A percentile compares a stretch with the other conserved stretches of the same genome.
Evolutionary conservation across 2,329 filamentous ascomycete genomes (phyloP).

Genomic region (Penicillium psychrosexuale): DNA sequence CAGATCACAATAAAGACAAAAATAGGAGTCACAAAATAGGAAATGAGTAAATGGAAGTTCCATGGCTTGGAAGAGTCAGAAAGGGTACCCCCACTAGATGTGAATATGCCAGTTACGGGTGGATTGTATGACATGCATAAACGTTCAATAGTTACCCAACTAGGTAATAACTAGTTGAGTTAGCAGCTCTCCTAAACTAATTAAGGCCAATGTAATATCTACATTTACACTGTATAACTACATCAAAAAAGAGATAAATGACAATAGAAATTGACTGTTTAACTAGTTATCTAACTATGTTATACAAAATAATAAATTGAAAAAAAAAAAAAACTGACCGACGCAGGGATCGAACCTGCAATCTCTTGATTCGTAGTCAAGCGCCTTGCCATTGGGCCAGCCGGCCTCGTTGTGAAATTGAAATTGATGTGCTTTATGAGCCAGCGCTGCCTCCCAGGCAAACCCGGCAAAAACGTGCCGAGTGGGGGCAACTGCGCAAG

Average conservation of each 20-base stretch:
- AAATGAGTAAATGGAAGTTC: background rate
- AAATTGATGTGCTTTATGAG: accelerated
- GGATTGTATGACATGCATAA: background rate
- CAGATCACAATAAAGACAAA: background rate
- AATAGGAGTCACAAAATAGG: background rate
- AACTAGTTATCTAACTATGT: no score
- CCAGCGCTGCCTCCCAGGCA: background rate
- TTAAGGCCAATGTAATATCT: no score
- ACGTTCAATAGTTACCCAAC: no score
- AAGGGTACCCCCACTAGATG: background rate
- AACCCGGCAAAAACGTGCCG: slow-evolving; percentile 26
- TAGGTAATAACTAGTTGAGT: no score
- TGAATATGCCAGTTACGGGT: no score
- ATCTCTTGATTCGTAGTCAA: slow-evolving; percentile 54
- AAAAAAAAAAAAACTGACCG: slow-evolving; percentile 27
- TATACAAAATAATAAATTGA: no score
- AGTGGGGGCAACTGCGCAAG: slow-evolving; percentile 6
- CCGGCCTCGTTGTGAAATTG: slow-evolving; percentile 16
- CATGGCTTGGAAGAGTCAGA: background rate
- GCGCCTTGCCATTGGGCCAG: slow-evolving; percentile 52
- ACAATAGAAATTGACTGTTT: no score
- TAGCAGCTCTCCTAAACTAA: no score
- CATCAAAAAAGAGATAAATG: no score
- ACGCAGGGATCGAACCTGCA: slow-evolving; percentile 48
- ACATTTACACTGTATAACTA: no score